Evolutionary conservation across 306 rosid species (phyloP).

Genomic region (Cicer arietinum): DNA sequence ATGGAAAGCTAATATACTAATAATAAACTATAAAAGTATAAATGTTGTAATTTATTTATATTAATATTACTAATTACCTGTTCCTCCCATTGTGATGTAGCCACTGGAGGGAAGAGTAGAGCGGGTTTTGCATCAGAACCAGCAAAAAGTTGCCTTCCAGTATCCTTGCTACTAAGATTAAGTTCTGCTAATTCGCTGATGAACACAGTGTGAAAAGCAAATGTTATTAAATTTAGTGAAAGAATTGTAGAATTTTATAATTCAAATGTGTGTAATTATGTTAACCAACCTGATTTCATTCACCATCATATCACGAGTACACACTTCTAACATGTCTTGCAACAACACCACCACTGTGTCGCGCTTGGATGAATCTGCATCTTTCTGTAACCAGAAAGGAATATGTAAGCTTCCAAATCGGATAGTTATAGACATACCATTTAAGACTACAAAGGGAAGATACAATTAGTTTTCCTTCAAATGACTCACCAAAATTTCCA

Average conservation of each 20-base stretch:
- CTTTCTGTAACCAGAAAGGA: conserved; percentile 68
- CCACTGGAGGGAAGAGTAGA: conserved; percentile 74
- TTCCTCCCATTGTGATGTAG: conserved; percentile 96
- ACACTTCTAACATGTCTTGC: conserved; percentile 97
- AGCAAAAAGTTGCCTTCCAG: conserved; percentile 94
- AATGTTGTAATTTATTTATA: conserved; percentile 2
- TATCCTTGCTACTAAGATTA: conserved; percentile 80
- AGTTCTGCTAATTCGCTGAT: conserved; percentile 84
- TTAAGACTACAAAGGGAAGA: conserved; percentile 38
- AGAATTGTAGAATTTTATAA: conserved; percentile 1
- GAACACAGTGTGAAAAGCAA: conserved; percentile 40
- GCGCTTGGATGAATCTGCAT: conserved; percentile 64
- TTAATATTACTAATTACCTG: conserved; percentile 58
- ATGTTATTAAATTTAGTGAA: conserved; percentile 22
- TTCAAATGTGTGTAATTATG: conserved; percentile 34
- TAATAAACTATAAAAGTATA: conserved; percentile 13
- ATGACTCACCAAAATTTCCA: conserved; percentile 81
- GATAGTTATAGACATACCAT: conserved; percentile 35
- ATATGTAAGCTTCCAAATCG: conserved; percentile 40
- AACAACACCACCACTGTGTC: conserved; percentile 77
- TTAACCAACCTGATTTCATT: conserved; percentile 79
- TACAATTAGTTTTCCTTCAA: conserved; percentile 27
- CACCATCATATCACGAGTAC: conserved; percentile 95
- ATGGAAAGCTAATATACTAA: conserved; percentile 29
- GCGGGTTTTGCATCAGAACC: conserved; percentile 87